Conservation (phyloP, 2,329 filamentous ascomycete species). For the Penicillium sp. region DNA sequence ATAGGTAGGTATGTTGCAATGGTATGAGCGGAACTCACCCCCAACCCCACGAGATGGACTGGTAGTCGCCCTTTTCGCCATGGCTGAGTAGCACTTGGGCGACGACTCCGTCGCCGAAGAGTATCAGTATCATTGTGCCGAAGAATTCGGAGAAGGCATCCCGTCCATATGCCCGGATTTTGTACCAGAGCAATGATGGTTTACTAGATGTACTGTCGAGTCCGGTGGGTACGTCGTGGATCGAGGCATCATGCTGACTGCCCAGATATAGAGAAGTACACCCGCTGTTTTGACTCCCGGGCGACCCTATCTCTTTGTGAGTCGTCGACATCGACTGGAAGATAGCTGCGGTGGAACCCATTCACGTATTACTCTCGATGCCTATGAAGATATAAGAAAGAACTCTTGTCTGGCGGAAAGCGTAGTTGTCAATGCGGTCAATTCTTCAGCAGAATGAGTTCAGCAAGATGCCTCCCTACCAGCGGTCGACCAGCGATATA, state of each 20-base stretch:
- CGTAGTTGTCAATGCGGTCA: background rate
- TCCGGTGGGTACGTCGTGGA: slow-evolving; percentile 18
- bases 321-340: slow-evolving; percentile 19
- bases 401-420: background rate
- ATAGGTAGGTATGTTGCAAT: background rate
- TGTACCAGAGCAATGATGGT: slow-evolving; percentile 53
- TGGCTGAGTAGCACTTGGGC: slow-evolving; percentile 67
- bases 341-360: slow-evolving; percentile 12
- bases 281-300: slow-evolving; percentile 19
- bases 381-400: background rate
- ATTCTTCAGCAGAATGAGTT: background rate
- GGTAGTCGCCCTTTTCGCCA: slow-evolving; percentile 49
- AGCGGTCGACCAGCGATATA: slow-evolving; percentile 14
- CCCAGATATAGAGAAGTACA: slow-evolving; percentile 22
- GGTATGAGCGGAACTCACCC: slow-evolving; percentile 36
- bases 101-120: slow-evolving; percentile 72
- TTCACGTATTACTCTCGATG: background rate
- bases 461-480: background rate
- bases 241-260: slow-evolving; percentile 19
- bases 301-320: slow-evolving; percentile 17
- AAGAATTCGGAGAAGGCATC: slow-evolving; percentile 69
- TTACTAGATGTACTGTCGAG: slow-evolving; percentile 5
- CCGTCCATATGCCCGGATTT: slow-evolving; percentile 53
- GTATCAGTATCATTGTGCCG: slow-evolving; percentile 66
- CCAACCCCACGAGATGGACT: slow-evolving; percentile 56